phyloP scores from a whole-genome alignment of 2,329 filamentous ascomycete genomes.

The Beauveria scarabaeidicola region DNA sequence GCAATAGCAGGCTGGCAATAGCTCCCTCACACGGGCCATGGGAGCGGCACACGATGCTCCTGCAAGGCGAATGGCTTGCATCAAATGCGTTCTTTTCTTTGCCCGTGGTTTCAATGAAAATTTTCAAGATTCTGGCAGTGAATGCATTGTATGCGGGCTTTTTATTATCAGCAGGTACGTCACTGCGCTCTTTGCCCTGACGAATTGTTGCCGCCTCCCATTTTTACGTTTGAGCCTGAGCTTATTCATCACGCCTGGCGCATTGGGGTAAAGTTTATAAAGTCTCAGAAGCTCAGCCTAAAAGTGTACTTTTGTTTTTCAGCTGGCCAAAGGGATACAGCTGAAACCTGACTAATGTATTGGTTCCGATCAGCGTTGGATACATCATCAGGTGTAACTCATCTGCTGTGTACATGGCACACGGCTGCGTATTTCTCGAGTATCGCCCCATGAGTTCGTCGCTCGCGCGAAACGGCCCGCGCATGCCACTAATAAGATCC shows the following conservation, averaged over 20 bases:
- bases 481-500: neutral
- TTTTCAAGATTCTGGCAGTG: too few species aligned
- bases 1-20: neutral
- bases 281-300: neutral
- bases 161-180: neutral
- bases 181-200: neutral
- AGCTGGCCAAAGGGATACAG: neutral
- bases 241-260: neutral
- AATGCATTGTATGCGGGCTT: neutral
- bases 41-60: neutral
- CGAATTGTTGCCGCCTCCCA: neutral
- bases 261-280: neutral
- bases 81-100: neutral
- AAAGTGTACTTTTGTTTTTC: too few species aligned
- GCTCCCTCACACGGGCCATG: neutral
- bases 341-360: neutral
- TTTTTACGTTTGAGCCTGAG: neutral
- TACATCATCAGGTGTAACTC: neutral
- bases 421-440: neutral
- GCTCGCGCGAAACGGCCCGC: conserved; percentile 6
- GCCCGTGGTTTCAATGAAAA: neutral
- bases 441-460: neutral
- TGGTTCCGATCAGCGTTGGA: neutral
- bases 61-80: neutral
- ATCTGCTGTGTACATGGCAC: neutral